Evolutionary conservation across 164 flowering plant species (phyloP), one percentile per base, ranked within the genome.

Genomic region (Annona squamosa): DNA sequence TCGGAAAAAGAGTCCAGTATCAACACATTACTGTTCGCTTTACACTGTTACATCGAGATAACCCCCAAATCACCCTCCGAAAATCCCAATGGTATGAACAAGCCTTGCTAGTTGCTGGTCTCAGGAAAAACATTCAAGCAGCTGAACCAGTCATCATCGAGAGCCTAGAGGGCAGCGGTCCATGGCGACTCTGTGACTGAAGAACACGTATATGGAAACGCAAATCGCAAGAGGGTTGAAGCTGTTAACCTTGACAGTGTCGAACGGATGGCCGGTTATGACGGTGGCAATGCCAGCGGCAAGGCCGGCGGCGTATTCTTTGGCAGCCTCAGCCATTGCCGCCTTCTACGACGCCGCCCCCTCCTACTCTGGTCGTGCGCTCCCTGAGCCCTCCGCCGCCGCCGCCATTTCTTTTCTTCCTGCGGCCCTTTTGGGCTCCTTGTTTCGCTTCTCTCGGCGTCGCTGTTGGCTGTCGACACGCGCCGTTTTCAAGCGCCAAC

Each of bases 281-380:
- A 94, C 99, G 10, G 93, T 92, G 71, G 98, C 85, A 44, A 94
- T 84, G 19, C 99, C 99, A 44, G 97, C 97, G 5, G 90, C 75
- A 68, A 91, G 77, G 59, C 99, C 99, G 1, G 98, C 98, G 0
- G 87, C 80, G 71, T 91, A 92, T 10, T 94, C 95, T 79, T 92
- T 92, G 62, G 62, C 73, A 5, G 65, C 64, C 57, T 83, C 90
- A 26, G 66, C 87, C 90, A 86, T 81, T 65, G 63, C 76, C 19
- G 46, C 19, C 52, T 18, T 12, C 42, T 64, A 10, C 42, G 5
- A 19, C 66, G 66, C 42, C 37, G 9, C 59, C 59, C 13, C 0
- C 37, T 26, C 37, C 37, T 26, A 26, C 37, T 26, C 37, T 26
- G 37, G 37, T 26, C 37, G 37, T 26, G 37, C 37, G 37, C 37